Conservation (phyloP, 352 stramenopile species). For the Albugo laibachii region DNA sequence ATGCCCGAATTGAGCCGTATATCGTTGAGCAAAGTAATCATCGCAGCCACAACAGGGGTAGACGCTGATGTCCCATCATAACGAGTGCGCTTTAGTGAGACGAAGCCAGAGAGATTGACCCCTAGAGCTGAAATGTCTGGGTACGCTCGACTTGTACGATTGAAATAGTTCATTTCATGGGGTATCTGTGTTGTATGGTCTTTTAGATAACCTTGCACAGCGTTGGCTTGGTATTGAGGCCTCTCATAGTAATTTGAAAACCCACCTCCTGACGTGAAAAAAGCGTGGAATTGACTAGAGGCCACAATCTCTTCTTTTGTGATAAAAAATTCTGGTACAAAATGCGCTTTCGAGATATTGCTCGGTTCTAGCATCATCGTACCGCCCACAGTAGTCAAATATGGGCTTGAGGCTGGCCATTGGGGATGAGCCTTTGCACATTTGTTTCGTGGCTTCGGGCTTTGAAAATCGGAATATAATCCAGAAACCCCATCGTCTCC, state of each 20-base stretch:
- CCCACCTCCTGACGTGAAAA: conserved; percentile 74
- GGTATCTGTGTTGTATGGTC: conserved; percentile 18
- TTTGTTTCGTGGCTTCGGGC: conserved; percentile 22
- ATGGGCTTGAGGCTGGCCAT: conserved; percentile 68
- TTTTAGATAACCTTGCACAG: conserved; percentile 43
- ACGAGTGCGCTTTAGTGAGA: conserved; percentile 19
- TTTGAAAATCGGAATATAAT: conserved; percentile 37
- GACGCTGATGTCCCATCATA: conserved; percentile 76
- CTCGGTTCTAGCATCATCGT: conserved; percentile 36
- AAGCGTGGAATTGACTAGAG: conserved; percentile 34
- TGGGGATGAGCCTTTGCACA: conserved; percentile 47
- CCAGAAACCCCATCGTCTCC: conserved; percentile 78
- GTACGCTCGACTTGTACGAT: conserved; percentile 65
- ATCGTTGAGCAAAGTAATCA: conserved; percentile 81
- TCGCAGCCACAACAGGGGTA: conserved; percentile 60
- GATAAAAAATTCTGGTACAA: conserved; percentile 24
- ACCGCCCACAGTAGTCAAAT: conserved; percentile 80
- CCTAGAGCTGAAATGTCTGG: conserved; percentile 76
- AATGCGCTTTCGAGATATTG: conserved; percentile 6
- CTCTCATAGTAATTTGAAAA: conserved; percentile 71
- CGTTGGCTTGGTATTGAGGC: conserved; percentile 52
- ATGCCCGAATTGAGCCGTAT: conserved; percentile 59
- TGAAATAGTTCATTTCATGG: conserved; percentile 39
- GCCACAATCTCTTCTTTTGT: conserved; percentile 64
- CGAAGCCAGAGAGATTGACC: conserved; percentile 36